Evolutionary conservation across 208 protist genomes (phyloP).

Genomic region (Zelonia costaricensis): DNA sequence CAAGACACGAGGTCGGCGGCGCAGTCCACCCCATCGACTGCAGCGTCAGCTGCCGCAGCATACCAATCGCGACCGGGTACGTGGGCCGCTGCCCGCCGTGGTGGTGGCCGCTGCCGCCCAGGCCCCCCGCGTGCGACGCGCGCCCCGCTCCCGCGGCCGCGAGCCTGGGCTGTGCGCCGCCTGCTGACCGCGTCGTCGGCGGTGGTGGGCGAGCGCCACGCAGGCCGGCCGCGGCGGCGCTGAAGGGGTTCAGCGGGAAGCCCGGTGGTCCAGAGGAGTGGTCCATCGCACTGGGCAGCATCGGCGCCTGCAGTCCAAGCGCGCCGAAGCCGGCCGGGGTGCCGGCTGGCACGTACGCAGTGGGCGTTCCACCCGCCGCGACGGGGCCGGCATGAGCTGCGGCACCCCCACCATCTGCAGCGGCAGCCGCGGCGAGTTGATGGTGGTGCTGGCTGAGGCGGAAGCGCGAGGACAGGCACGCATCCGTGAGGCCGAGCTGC

Average conservation of each 20-base stretch:
- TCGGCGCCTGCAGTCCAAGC: conserved; percentile 1
- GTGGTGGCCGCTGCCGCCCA: background rate
- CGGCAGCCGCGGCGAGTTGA: background rate
- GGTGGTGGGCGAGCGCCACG: background rate
- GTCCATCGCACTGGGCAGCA: conserved; percentile 11
- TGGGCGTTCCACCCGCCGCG: background rate
- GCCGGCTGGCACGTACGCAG: no score
- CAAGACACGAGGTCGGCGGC: conserved; percentile 6
- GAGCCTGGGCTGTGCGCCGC: background rate
- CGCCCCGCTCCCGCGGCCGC: background rate
- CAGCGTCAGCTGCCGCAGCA: conserved; percentile 38
- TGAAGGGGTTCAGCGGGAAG: conserved; percentile 20
- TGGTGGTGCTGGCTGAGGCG: conserved; percentile 5
- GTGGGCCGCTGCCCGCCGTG: background rate
- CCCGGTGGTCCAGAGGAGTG: background rate
- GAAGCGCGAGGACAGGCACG: conserved; percentile 22
- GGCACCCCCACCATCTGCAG: background rate
- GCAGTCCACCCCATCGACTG: conserved; percentile 51
- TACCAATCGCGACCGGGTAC: conserved; percentile 6
- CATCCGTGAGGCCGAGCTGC: conserved; percentile 25
- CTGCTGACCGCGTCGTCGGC: background rate
- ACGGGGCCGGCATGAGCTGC: background rate
- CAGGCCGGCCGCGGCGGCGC: conserved; percentile 6
- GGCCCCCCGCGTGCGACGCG: background rate
- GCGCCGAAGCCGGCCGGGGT: background rate